Conservation (phyloP, 768 basidiomycete genomes). For the Mycena leptocephala region DNA sequence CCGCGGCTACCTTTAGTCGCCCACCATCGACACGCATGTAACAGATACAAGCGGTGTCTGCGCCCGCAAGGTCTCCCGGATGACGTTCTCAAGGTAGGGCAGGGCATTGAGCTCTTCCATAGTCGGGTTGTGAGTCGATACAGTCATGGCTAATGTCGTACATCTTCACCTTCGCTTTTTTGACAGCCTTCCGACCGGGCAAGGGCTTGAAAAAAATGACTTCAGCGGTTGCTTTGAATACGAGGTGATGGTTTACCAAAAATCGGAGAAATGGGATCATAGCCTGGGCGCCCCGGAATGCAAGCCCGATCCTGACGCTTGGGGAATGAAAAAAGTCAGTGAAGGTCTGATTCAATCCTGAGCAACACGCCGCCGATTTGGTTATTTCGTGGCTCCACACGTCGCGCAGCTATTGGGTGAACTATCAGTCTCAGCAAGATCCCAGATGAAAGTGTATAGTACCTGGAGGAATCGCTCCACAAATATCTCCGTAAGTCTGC, state of each 20-base stretch:
- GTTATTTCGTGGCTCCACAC: conserved; percentile 45
- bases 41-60: too few relatives aligned
- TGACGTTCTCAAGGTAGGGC: too few relatives aligned
- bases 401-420: conserved; percentile 49
- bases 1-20: too few relatives aligned
- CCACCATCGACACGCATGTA: too few relatives aligned
- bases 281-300: conserved; percentile 38
- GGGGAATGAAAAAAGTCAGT: too few relatives aligned
- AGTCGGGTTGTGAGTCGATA: conserved; percentile 22
- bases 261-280: conserved; percentile 45
- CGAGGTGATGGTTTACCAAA: conserved; percentile 38
- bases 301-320: background rate
- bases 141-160: conserved; percentile 55
- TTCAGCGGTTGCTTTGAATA: background rate
- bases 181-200: conserved; percentile 11
- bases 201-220: conserved; percentile 3
- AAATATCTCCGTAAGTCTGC: conserved; percentile 57
- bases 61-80: too few relatives aligned
- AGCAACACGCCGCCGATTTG: background rate
- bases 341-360: background rate
- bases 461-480: conserved; percentile 54
- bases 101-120: background rate
- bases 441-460: background rate
- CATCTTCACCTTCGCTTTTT: conserved; percentile 51
- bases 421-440: background rate